Evolutionary conservation across 495 filamentous ascomycete species (phyloP).

Genomic region (Cercophora newfieldiana): DNA sequence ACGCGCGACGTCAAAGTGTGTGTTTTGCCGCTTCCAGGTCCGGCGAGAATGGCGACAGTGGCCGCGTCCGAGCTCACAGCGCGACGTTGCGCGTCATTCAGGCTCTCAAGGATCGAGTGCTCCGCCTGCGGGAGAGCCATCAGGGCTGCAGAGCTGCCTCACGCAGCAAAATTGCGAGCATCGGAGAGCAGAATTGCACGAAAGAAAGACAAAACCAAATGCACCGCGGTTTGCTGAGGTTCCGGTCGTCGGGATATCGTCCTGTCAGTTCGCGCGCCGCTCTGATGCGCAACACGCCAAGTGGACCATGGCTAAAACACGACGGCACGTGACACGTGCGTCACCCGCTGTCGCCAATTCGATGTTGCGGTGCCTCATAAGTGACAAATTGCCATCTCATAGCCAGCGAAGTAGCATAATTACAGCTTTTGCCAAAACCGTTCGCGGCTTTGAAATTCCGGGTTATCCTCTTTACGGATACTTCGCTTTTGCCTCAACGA

Average conservation of each 20-base stretch:
- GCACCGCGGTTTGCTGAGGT: not conserved
- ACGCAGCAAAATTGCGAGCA: not conserved
- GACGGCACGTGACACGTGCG: not conserved
- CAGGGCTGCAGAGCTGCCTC: not conserved
- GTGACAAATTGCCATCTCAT: not conserved
- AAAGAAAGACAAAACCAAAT: not conserved
- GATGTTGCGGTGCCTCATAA: not conserved
- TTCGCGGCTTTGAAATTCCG: not conserved
- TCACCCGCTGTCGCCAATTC: not conserved
- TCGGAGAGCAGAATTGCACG: not conserved
- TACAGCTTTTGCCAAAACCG: not conserved
- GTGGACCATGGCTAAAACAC: not conserved
- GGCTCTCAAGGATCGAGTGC: conserved; percentile 56
- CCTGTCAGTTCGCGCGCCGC: too few relatives aligned
- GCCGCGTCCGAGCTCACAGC: conserved; percentile 79
- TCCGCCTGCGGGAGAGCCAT: conserved; percentile 14
- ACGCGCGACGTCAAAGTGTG: conserved; percentile 94
- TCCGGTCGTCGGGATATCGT: too few relatives aligned
- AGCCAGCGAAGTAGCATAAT: not conserved
- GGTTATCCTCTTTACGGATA: not conserved
- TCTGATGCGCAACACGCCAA: not conserved
- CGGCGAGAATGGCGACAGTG: conserved; percentile 88
- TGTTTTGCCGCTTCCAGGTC: conserved; percentile 84
- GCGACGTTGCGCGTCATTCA: conserved; percentile 80
- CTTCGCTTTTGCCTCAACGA: not conserved